Base-by-base conservation (phyloP, 1,139 yeast genomes). In the Kazachstania sp. region DNA sequence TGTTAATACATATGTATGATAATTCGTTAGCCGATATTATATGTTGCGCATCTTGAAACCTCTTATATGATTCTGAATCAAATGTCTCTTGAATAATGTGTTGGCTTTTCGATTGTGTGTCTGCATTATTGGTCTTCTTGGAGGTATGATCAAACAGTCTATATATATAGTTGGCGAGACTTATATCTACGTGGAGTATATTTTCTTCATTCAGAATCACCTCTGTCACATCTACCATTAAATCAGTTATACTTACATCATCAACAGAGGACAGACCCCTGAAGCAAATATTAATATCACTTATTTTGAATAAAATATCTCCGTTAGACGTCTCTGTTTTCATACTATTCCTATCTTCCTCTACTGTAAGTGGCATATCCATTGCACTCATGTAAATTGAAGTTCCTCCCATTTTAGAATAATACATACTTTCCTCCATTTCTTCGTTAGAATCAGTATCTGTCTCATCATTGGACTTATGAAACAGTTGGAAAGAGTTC, bases 381-480 rank as follows among this genome's bases (percentile, higher is more conserved):
- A 80, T 71, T 1, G 96, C 95, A 65, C 95, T 86, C 90, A 86
- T 79, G 60, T 86, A 87, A 31, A 87, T 74, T 1, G 94, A 81
- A 43, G 79, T 75, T 2, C 85, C 83, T 52, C 83, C 84, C 45
- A 77, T 81, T 46, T 78, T 83, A 0, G 92, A 79, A 56, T 81
- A 81, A 37, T 80, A 71, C 68, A 79, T 74, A 56, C 88, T 81
- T 44, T 78, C 77, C 67, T 77, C 68, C 49, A 85, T 51, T 4
- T 54, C 54, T 19, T 56, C 61, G 42, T 19, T 23, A 11, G 3
- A 16, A 41, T 26, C 26, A 19, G 20, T 7, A 5, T 32, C 29
- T 35, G n/a, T 26, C 11, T 23, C 32, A 4, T n/a, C 16, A 4
- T 19, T 5, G 2, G 23, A 4, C 20, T 45, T 26, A 23, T 35